Evolutionary conservation across 1,139 yeast genomes (phyloP).

Genomic region (Spathaspora sp.): DNA sequence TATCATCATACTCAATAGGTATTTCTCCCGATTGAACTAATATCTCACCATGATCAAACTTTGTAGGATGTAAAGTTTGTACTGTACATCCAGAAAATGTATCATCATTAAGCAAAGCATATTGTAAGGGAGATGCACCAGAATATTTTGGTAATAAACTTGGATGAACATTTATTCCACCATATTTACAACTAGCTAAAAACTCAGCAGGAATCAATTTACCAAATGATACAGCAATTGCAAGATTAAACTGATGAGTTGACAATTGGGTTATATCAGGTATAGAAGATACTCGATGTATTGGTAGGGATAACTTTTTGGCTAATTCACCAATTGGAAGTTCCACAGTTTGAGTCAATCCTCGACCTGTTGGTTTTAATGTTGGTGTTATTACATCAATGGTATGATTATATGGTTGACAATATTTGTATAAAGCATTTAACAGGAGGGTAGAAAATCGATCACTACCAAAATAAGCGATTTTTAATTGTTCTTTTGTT

Average conservation of each 20-base stretch:
- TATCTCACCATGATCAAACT: constrained; percentile 79
- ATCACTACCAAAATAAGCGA: constrained; percentile 85
- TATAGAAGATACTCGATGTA: constrained; percentile 59
- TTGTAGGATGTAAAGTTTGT: constrained; percentile 84
- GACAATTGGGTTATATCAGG: constrained; percentile 47
- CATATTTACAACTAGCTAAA: constrained; percentile 47
- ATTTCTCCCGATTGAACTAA: constrained; percentile 55
- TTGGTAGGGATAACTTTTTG: constrained; percentile 25
- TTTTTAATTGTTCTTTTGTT: constrained; percentile 15
- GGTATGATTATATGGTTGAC: constrained; percentile 21
- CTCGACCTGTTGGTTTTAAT: constrained; percentile 74
- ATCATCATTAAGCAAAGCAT: constrained; percentile 68
- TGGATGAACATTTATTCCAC: constrained; percentile 92
- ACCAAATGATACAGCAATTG: constrained; percentile 91
- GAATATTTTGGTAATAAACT: constrained; percentile 78
- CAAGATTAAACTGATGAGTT: constrained; percentile 49
- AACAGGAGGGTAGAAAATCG: constrained; percentile 65
- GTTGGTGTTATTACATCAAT: constrained; percentile 62
- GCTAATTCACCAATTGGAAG: constrained; percentile 58
- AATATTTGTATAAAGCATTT: constrained; percentile 38
- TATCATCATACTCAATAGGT: constrained; percentile 39
- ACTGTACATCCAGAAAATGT: constrained; percentile 76
- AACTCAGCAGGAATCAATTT: constrained; percentile 66
- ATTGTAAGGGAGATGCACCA: constrained; percentile 91
- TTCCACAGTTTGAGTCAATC: constrained; percentile 45